Base-by-base conservation (phyloP, 768 basidiomycete genomes). In the Neoboletus brunneissimus region DNA sequence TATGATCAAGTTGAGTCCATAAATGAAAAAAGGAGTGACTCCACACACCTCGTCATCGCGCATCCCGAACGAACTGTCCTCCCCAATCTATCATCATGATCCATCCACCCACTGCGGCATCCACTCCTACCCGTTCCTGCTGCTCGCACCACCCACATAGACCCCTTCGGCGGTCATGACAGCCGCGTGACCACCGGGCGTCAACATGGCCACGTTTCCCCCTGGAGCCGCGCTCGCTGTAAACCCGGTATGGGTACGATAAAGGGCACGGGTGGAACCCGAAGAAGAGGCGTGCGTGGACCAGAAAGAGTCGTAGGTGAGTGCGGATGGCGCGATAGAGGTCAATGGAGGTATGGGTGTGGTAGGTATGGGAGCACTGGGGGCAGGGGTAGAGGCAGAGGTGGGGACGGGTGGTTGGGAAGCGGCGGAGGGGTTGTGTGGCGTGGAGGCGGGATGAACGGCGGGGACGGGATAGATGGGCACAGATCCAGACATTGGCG, bases 291-390 rank as follows among this genome's bases (percentile, higher is more conserved):
- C 70, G 56, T 83, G 81, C 8, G 81, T 75, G 2, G 83, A 83
- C 84, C 83, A 86, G 62, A 85, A 86, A 0, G 81, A 81, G 63
- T 85, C 84, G 60, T 85, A 85, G 3, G 84, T 83, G 43, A 83
- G 70, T 12, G 75, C 66, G 9, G 52, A 8, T 11, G 74, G 67
- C n/a, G 57, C 41, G 58, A 60, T 57, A 4, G 62, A 34, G 13
- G 49, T 8, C 5, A 45, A n/a, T 3, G 53, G 40, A 10, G 60
- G 44, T 35, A 51, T 51, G 0, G 61, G 51, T 4, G 56, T n/a
- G 22, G 57, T n/a, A 31, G 57, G 23, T 41, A 59, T 9, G 11
- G 61, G 47, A 5, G 44, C 29, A 1, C 20, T 27, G 40, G 35
- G 0, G 25, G 43, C 31, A 29, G 29, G 1, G 15, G 35, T 22